Evolutionary conservation across 345 rosid genomes (phyloP).

Genomic region (Anastatica hierochuntica): DNA sequence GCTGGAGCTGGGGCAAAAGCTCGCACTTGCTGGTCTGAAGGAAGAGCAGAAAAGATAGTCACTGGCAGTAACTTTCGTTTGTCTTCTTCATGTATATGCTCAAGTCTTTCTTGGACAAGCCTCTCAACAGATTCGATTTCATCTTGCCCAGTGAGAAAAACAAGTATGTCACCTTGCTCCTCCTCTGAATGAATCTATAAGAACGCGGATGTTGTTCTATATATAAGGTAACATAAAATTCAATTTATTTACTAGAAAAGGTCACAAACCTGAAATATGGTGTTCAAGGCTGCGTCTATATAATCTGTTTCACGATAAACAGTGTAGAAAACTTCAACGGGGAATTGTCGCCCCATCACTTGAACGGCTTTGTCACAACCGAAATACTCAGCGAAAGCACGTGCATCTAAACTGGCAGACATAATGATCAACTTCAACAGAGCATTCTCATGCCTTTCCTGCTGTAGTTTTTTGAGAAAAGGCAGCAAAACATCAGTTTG

Average conservation of each 20-base stretch:
- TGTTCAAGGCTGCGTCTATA: constrained; percentile 60
- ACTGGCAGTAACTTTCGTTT: constrained; percentile 40
- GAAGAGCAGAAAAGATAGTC: constrained; percentile 79
- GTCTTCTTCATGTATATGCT: constrained; percentile 53
- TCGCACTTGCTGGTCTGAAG: constrained; percentile 80
- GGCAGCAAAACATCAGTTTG: constrained; percentile 86
- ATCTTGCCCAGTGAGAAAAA: no score
- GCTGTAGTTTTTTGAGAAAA: constrained; percentile 65
- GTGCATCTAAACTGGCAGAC: constrained; percentile 99
- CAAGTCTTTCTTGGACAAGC: constrained; percentile 50
- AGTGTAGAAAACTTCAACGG: constrained; percentile 66
- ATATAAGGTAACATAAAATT: no score
- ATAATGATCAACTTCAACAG: constrained; percentile 76
- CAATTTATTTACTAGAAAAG: background rate
- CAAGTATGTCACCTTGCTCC: constrained; percentile 80
- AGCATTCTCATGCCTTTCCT: constrained; percentile 35
- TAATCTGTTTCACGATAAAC: constrained; percentile 60
- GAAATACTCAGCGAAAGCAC: constrained; percentile 65
- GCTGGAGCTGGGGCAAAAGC: constrained; percentile 59
- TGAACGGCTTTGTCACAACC: constrained; percentile 86
- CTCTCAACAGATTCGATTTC: constrained; percentile 87
- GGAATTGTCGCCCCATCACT: constrained; percentile 72
- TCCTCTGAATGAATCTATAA: constrained; percentile 71
- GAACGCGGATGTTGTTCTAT: no score
- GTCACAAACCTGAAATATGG: constrained; percentile 69